These are phyloP conservation scores for Russula compacta DNA, from an alignment of 768 basidiomycete genomes.

Conservation along the genomic window DNA sequence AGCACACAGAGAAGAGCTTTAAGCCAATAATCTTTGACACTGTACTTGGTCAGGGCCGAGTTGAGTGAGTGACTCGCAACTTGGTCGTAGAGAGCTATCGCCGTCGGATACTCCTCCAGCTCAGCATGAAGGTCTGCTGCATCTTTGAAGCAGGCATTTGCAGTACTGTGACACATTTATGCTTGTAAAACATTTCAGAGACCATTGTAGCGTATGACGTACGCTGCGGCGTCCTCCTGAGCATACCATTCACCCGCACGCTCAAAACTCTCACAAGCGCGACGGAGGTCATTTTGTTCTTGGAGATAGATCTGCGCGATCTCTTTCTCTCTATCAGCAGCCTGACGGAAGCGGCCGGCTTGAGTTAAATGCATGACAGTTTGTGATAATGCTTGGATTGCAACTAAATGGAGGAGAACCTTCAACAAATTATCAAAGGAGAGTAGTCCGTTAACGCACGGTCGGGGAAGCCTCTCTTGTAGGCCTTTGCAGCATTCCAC, in stretches of 20 bases:
- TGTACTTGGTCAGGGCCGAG: slow-evolving; percentile 90
- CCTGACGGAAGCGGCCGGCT: slow-evolving; percentile 88
- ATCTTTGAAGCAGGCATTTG: slow-evolving; percentile 92
- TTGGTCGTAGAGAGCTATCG: slow-evolving; percentile 82
- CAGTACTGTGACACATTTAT: slow-evolving; percentile 55
- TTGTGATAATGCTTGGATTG: slow-evolving; percentile 76
- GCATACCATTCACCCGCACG: slow-evolving; percentile 95
- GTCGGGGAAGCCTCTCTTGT: slow-evolving; percentile 81
- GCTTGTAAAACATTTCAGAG: background rate
- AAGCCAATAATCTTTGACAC: slow-evolving; percentile 97
- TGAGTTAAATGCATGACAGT: slow-evolving; percentile 78
- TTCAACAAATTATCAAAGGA: background rate
- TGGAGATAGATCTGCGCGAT: slow-evolving; percentile 91
- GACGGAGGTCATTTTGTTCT: slow-evolving; percentile 66
- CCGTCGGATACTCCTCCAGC: slow-evolving; percentile 73
- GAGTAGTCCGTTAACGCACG: slow-evolving; percentile 38
- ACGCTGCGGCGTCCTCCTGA: slow-evolving; percentile 97
- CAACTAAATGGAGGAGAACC: slow-evolving; percentile 44
- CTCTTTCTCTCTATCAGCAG: slow-evolving; percentile 96
- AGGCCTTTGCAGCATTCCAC: slow-evolving; percentile 97
- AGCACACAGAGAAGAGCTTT: slow-evolving; percentile 79
- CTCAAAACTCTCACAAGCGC: slow-evolving; percentile 86
- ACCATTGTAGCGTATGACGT: slow-evolving; percentile 27
- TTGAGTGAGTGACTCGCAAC: slow-evolving; percentile 78
- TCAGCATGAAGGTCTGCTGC: slow-evolving; percentile 93